Evolutionary conservation across 1,284 basidiomycete genomes (phyloP), one percentile per base, ranked within the genome.

Genomic region (Ceratobasidium theobromae): DNA sequence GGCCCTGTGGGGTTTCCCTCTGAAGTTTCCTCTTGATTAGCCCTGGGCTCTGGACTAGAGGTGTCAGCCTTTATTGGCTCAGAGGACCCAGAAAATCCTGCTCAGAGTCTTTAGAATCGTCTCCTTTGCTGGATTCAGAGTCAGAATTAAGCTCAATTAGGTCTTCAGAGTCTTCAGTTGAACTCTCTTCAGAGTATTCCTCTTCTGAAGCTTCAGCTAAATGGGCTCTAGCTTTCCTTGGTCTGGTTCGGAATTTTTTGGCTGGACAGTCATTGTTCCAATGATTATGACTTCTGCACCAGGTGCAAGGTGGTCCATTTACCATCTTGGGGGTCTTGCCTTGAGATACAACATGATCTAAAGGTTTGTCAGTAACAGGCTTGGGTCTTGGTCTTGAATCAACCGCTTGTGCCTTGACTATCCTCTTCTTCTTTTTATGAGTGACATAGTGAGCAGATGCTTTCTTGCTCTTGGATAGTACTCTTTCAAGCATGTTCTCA

Each of bases 201-300:
- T 57, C 54, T 2, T 45, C 54, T 9, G 21, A 21, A 1, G 35
- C 18, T 33, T n/a, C 1, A 66, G 14, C 3, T 18, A 70, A 69
- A 27, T 73, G 52, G 23, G 72, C 73, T n/a, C n/a, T n/a, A n/a
- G n/a, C n/a, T n/a, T n/a, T n/a, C n/a, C n/a, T n/a, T n/a, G n/a
- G n/a, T n/a, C n/a, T n/a, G n/a, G n/a, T n/a, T n/a, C n/a, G n/a
- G 2, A 32, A 21, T 33, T 53, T 30, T 0, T 66, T 54, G 55
- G 75, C 68, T 41, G 70, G 72, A 55, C 75, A 76, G 65, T 73
- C 72, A 6, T 65, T 41, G 52, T 78, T 76, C 77, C 77, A 79
- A 35, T 78, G 76, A n/a, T 73, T 73, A 0, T 54, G 69, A 33
- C 75, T 76, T 8, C 77, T 76, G 57, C 77, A 79, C 32, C 76